phyloP scores from a whole-genome alignment of 768 basidiomycete species.

The Podaxis pistillaris region DNA sequence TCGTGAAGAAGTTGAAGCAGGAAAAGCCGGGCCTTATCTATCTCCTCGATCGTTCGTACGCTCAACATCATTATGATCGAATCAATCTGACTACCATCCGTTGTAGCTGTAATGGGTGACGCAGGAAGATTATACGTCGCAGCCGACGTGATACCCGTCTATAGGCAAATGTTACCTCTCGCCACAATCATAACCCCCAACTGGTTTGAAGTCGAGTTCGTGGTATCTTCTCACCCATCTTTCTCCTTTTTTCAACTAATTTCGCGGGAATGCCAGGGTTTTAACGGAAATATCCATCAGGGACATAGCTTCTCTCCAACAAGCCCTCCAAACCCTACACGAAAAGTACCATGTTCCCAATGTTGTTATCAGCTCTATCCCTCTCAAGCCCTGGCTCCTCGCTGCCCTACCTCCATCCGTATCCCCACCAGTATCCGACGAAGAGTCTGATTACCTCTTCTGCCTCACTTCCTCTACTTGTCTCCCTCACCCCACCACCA shows the following conservation, averaged over 20 bases:
- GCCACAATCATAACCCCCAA: constrained; percentile 96
- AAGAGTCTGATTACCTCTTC: constrained; percentile 55
- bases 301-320: constrained; percentile 62
- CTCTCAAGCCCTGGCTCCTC: constrained; percentile 61
- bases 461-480: constrained; percentile 73
- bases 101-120: constrained; percentile 90
- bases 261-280: constrained; percentile 44
- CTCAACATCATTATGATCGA: neutral
- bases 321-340: constrained; percentile 75
- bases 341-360: constrained; percentile 73
- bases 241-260: constrained; percentile 25
- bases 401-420: constrained; percentile 48
- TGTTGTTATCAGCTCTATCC: constrained; percentile 91
- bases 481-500: constrained; percentile 14
- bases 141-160: constrained; percentile 82
- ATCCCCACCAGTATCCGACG: constrained; percentile 27
- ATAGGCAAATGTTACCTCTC: constrained; percentile 74
- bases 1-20: constrained; percentile 60
- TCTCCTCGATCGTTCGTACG: constrained; percentile 82
- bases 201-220: constrained; percentile 96
- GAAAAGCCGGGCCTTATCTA: constrained; percentile 68
- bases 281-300: constrained; percentile 72
- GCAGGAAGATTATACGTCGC: constrained; percentile 87
- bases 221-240: constrained; percentile 8
- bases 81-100: neutral